Evolutionary conservation across 176 grass and related monocot species (phyloP), one percentile per base, ranked within the genome.

Genomic region (Lolium perenne): DNA sequence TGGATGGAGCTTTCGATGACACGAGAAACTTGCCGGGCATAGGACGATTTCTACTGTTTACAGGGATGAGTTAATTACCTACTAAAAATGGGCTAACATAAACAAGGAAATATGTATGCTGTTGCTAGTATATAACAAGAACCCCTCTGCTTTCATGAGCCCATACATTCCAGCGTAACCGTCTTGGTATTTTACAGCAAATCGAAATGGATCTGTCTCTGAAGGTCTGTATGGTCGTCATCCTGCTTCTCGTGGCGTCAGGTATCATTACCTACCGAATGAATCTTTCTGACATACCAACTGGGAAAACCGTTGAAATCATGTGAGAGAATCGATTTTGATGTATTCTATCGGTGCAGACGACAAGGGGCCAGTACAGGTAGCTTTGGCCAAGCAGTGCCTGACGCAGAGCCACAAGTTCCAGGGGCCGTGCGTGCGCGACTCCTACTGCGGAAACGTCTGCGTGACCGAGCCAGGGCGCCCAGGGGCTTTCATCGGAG

Each of bases 341-440:
- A 35, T 35, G 32, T 35, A 35, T 2, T 80, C 2, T 83, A 21
- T 79, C 4, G 21, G 11, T 78, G 73, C 17, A 94, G 92, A 63
- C 58, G 14, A 5, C 9, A 69, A 89, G 63, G 86, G 80, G 12
- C 84, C 54, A 6, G 23, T 76, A 23, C 43, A 53, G 35, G n/a
- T 64, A 35, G 84, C 48, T 10, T n/a, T 74, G 76, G 89, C 86
- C 3, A 91, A 86, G 85, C 49, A 46, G 1, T 91, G 92, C 46
- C 55, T 78, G 57, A 78, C 89, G 43, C 35, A 51, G 60, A 94
- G 92, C 80, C 71, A 84, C 76, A 78, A 29, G 15, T 94, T 82
- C 51, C 71, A 74, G 89, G 92, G 92, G 18, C 4, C 84, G 1
- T 94, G 92, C 70, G 17, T 79, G 17, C 68, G 76, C 26, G 8